Evolutionary conservation across 306 rosid genomes (phyloP).

Genomic region (Glycyrrhiza uralensis): DNA sequence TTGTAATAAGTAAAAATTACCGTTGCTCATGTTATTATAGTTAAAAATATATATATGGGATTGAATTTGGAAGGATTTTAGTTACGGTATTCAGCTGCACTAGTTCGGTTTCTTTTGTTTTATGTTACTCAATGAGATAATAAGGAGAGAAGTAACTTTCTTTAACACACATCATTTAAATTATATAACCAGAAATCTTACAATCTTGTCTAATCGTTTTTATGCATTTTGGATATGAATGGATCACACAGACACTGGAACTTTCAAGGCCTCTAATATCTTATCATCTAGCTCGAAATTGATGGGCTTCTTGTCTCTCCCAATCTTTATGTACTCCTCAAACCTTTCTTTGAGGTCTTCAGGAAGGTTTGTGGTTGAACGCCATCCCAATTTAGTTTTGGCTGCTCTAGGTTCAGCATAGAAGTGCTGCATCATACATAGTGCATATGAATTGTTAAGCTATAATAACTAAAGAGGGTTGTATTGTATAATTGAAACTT

Average conservation of each 20-base stretch:
- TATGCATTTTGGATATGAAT: background rate
- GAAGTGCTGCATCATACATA: slow-evolving; percentile 67
- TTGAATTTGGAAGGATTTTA: background rate
- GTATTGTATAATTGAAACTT: background rate
- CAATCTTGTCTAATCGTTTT: background rate
- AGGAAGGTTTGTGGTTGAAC: slow-evolving; percentile 59
- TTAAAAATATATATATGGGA: background rate
- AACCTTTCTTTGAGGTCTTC: slow-evolving; percentile 78
- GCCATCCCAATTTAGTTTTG: slow-evolving; percentile 74
- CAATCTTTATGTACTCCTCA: slow-evolving; percentile 81
- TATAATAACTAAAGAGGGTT: background rate
- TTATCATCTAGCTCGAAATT: slow-evolving; percentile 81
- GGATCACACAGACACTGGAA: slow-evolving; percentile 63
- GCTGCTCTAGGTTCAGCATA: slow-evolving; percentile 97
- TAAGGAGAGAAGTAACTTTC: background rate
- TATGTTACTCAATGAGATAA: slow-evolving; percentile 3
- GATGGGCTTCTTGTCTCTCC: slow-evolving; percentile 75
- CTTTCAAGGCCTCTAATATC: slow-evolving; percentile 74
- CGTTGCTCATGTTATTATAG: background rate
- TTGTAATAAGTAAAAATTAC: background rate
- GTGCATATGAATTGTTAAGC: background rate
- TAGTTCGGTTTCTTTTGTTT: background rate
- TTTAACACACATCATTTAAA: background rate
- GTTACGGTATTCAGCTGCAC: background rate
- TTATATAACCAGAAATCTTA: background rate